phyloP scores from a whole-genome alignment of 805 yeast species.

The Kurtzmaniella cleridarum region DNA sequence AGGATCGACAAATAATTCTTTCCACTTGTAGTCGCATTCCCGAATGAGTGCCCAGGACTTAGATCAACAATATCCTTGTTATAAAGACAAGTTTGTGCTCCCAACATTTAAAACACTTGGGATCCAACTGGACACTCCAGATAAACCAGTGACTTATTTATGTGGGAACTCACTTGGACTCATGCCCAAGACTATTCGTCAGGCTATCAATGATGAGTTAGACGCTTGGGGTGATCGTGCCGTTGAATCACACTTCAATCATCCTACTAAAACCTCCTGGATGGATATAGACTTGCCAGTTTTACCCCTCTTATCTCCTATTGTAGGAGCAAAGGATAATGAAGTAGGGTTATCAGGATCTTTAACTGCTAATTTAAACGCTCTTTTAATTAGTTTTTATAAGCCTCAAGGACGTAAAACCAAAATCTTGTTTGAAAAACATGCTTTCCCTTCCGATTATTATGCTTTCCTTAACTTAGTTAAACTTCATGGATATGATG shows the following conservation, averaged over 20 bases:
- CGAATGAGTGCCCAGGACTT: constrained; percentile 11
- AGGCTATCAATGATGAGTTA: constrained; percentile 59
- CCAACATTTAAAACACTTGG: constrained; percentile 69
- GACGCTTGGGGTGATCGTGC: constrained; percentile 79
- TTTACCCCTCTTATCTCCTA: constrained; percentile 58
- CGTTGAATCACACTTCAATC: constrained; percentile 81
- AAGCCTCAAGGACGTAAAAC: constrained; percentile 52
- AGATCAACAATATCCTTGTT: constrained; percentile 36
- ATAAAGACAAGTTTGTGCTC: constrained; percentile 46
- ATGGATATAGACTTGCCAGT: constrained; percentile 79
- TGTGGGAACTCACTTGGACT: constrained; percentile 95
- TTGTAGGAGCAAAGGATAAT: constrained; percentile 69
- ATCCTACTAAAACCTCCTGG: constrained; percentile 67
- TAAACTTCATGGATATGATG: constrained; percentile 48
- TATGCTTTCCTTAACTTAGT: constrained; percentile 79
- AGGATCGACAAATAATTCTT: too few relatives aligned
- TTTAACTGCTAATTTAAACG: constrained; percentile 75
- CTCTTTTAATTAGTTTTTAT: constrained; percentile 69
- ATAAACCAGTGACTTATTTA: constrained; percentile 46
- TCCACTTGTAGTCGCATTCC: too few relatives aligned
- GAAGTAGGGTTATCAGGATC: constrained; percentile 91
- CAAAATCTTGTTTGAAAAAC: constrained; percentile 78
- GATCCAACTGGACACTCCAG: constrained; percentile 16
- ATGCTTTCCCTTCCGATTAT: constrained; percentile 89
- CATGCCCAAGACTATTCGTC: constrained; percentile 65